Base-by-base conservation (phyloP, 768 basidiomycete genomes). In the Lactarius evosmus region DNA sequence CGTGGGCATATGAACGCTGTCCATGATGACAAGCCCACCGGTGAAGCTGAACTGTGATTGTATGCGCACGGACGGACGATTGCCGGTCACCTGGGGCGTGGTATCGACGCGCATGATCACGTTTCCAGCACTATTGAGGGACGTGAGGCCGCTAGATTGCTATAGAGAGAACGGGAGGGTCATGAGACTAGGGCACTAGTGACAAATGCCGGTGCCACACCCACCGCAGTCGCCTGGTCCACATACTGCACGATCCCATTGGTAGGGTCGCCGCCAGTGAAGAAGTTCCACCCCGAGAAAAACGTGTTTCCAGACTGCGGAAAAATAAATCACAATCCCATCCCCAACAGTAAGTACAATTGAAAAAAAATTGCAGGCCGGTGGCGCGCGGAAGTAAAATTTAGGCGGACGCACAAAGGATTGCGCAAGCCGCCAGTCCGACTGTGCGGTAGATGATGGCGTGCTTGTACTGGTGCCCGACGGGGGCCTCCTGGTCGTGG, bases 91-190 rank as follows among this genome's bases (percentile, higher is more conserved):
- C 19, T 75, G 81, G 11, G 84, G 80, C 5, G 93, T 95, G 7
- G 91, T 95, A 72, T 96, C 93, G 29, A 96, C 87, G 36, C 84
- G 79, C 93, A 98, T 95, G 61, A 97, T 75, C 19, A 89, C 91
- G 75, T 93, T 83, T 25, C 91, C 91, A 11, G 79, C 80, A 27
- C 70, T 66, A 70, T 92, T 95, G 70, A 94, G 79, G 16, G 82
- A 78, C 33, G 86, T 71, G 33, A 98, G 80, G 54, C 83, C 83
- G 63, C 78, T 83, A 7, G 78, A 75, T 72, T 79, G 75, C 86
- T 88, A 61, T 7, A 56, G 6, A 2, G 16, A 19, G 7, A 27
- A 14, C 17, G 19, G 27, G 7, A 27, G 29, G 56, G 46, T 38
- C 40, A 50, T 63, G 16, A 50, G 67, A 69, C n/a, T 25, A 25